phyloP scores from a whole-genome alignment of 306 rosid species.

The Rosa rugosa region DNA sequence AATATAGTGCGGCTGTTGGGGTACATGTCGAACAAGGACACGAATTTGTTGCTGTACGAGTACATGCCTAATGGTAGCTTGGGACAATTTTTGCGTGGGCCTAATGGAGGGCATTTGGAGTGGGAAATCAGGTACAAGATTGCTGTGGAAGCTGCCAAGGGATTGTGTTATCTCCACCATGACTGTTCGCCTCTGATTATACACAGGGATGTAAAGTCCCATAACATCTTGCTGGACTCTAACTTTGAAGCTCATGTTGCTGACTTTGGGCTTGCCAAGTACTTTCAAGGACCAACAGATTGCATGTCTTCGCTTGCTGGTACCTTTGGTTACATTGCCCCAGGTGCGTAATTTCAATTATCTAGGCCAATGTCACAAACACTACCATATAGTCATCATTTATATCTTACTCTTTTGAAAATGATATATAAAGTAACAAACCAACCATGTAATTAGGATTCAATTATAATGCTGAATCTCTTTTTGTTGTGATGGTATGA shows the following conservation, averaged over 20 bases:
- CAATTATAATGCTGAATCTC: background rate
- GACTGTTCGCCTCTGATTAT: slow-evolving; percentile 77
- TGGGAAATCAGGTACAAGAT: slow-evolving; percentile 78
- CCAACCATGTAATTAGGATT: background rate
- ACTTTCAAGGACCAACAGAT: slow-evolving; percentile 65
- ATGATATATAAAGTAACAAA: too few species aligned
- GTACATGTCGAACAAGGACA: slow-evolving; percentile 67
- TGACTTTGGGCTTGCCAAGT: slow-evolving; percentile 92
- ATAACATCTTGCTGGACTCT: slow-evolving; percentile 67
- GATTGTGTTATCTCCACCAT: slow-evolving; percentile 85
- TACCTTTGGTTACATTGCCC: slow-evolving; percentile 94
- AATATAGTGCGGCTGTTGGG: slow-evolving; percentile 73
- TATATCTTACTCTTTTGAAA: too few species aligned
- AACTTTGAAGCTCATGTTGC: slow-evolving; percentile 85
- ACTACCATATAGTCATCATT: background rate
- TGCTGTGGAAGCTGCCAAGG: slow-evolving; percentile 80
- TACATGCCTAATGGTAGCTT: slow-evolving; percentile 84
- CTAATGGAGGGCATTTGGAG: slow-evolving; percentile 62
- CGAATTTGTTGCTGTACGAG: slow-evolving; percentile 65
- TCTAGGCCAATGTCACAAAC: background rate
- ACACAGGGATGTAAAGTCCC: slow-evolving; percentile 86
- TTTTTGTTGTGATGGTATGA: background rate
- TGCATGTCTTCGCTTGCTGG: slow-evolving; percentile 90
- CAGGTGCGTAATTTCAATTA: slow-evolving; percentile 43
- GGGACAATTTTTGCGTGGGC: slow-evolving; percentile 72